These are phyloP conservation scores for Phytopythium boreale DNA, from an alignment of 352 stramenopile genomes.

Conservation along the genomic window DNA sequence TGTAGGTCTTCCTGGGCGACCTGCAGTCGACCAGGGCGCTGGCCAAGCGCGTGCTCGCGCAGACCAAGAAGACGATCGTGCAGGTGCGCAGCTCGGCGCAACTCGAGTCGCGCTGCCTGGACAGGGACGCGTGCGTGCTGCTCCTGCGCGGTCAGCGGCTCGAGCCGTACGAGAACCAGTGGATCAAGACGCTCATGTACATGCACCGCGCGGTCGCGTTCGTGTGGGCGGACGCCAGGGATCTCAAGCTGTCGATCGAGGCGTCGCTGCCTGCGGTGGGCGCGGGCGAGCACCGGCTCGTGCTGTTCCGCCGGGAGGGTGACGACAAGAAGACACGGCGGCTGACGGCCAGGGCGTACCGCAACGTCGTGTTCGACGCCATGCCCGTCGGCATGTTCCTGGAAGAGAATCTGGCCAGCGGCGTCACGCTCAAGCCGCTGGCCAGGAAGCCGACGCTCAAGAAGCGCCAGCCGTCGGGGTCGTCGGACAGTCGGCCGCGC, in stretches of 20 bases:
- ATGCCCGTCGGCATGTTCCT: constrained; percentile 58
- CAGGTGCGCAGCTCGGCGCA: constrained; percentile 68
- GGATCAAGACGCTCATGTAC: constrained; percentile 58
- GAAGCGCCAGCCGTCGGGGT: constrained; percentile 5
- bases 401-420: constrained; percentile 24
- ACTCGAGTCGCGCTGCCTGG: constrained; percentile 61
- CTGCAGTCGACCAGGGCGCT: constrained; percentile 59
- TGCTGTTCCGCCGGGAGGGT: constrained; percentile 60
- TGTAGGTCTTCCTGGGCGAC: constrained; percentile 59
- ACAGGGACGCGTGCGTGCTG: constrained; percentile 58
- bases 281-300: constrained; percentile 49
- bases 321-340: constrained; percentile 21
- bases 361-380: constrained; percentile 54
- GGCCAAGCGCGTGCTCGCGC: constrained; percentile 46
- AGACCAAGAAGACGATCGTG: constrained; percentile 40
- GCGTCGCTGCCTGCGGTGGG: constrained; percentile 41
- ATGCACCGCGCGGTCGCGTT: constrained; percentile 63
- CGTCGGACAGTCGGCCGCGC: neutral
- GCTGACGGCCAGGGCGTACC: constrained; percentile 55
- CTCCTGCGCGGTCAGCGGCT: constrained; percentile 59
- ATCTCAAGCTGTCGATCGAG: constrained; percentile 69
- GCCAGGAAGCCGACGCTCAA: constrained; percentile 47
- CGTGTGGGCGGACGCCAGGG: constrained; percentile 64
- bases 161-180: constrained; percentile 63
- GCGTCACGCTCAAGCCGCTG: constrained; percentile 42